Evolutionary conservation across 345 rosid genomes (phyloP).

Genomic region (Balakata baccata): DNA sequence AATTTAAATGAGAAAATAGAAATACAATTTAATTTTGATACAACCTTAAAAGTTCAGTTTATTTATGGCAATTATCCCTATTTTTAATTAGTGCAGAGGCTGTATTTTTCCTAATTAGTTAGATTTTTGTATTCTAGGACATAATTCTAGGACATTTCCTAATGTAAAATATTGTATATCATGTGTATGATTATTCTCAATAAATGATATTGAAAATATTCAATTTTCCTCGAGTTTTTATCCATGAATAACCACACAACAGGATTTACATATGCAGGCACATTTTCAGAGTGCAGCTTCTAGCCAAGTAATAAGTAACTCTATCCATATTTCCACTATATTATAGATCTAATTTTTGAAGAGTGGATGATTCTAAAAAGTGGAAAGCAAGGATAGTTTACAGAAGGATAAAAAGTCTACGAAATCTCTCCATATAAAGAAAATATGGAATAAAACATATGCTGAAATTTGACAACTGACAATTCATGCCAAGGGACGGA

Average conservation of each 20-base stretch:
- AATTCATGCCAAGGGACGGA: no score
- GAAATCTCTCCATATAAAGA: neutral
- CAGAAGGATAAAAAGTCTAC: neutral
- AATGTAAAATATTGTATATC: no score
- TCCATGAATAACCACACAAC: neutral
- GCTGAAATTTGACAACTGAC: neutral
- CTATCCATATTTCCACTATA: neutral
- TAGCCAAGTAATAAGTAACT: neutral
- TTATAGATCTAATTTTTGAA: neutral
- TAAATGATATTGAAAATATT: no score
- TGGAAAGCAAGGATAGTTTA: neutral
- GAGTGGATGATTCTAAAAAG: neutral
- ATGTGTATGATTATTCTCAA: no score
- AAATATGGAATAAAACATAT: neutral
- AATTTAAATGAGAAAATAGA: no score
- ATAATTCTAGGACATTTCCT: neutral
- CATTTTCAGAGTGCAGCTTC: neutral
- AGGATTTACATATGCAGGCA: neutral
- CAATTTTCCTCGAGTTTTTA: neutral
- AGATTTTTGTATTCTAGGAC: neutral
- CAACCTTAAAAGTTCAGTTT: no score
- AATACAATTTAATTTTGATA: no score
- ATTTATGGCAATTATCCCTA: no score
- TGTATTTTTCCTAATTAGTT: no score
- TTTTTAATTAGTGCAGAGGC: no score